Conservation (phyloP, 176 grass and related monocot genomes). For the Ensete ventricosum region DNA sequence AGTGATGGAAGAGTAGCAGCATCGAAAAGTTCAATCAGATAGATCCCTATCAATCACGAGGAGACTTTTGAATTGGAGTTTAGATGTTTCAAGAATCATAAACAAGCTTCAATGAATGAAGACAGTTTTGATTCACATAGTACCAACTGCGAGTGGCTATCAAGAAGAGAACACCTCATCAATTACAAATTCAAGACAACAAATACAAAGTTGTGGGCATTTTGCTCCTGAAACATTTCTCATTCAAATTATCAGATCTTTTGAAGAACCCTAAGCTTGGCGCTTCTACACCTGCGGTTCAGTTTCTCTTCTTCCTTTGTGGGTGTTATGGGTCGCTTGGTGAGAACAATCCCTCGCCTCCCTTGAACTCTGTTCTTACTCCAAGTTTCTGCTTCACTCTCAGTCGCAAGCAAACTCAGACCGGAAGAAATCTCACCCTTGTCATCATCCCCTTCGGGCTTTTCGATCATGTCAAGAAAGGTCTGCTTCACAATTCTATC, state of each 20-base stretch:
- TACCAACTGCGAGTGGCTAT: background rate
- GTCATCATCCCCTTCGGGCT: constrained; percentile 13
- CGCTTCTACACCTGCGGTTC: constrained; percentile 67
- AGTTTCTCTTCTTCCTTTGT: constrained; percentile 69
- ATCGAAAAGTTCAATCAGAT: too few relatives aligned
- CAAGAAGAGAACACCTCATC: background rate
- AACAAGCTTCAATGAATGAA: background rate
- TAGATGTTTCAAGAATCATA: background rate
- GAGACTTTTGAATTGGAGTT: background rate
- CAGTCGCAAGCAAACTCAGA: background rate
- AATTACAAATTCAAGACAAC: background rate
- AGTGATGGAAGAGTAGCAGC: too few relatives aligned
- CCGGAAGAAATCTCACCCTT: constrained; percentile 4
- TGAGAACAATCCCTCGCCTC: constrained; percentile 64
- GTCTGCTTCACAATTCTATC: constrained; percentile 85
- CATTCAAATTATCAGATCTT: background rate
- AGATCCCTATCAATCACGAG: background rate
- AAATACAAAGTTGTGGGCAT: background rate
- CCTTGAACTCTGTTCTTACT: constrained; percentile 36
- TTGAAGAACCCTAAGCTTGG: constrained; percentile 14
- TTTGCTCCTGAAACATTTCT: background rate
- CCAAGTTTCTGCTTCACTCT: constrained; percentile 38
- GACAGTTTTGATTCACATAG: background rate
- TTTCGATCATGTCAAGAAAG: constrained; percentile 67
- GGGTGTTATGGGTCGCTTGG: constrained; percentile 75